A percentile compares a stretch with the other conserved stretches of the same genome.
Conservation (phyloP, 495 filamentous ascomycete genomes). For the Podospora appendiculata region DNA sequence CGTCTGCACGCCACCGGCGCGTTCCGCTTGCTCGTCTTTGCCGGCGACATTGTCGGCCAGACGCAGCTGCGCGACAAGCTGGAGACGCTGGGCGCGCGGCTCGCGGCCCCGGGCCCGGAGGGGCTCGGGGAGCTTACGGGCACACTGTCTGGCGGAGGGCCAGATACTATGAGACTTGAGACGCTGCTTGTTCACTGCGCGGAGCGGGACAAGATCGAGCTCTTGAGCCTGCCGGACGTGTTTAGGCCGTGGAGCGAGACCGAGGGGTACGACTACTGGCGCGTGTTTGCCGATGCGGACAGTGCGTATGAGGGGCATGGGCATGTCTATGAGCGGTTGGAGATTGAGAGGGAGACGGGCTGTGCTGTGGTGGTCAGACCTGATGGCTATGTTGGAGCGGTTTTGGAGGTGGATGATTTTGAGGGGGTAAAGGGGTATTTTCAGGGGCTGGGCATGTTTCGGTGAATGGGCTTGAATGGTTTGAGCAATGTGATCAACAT, state of each 20-base stretch:
- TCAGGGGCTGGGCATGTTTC: neutral
- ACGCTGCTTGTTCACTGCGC: conserved; percentile 53
- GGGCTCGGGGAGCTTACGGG: conserved; percentile 4
- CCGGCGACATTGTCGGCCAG: conserved; percentile 3
- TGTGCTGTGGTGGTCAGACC: conserved; percentile 45
- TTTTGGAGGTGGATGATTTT: conserved; percentile 39
- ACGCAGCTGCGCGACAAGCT: neutral
- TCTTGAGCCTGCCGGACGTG: conserved; percentile 46
- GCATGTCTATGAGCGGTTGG: conserved; percentile 53
- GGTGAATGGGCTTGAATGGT: too few relatives aligned
- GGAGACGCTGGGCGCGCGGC: conserved; percentile 1
- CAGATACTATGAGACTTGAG: conserved; percentile 21
- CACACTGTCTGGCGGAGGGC: neutral
- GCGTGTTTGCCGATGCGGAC: conserved; percentile 54
- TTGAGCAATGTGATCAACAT: too few relatives aligned
- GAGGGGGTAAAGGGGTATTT: conserved; percentile 12
- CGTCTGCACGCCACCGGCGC: conserved; percentile 6
- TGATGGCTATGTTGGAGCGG: conserved; percentile 56
- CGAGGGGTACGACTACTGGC: conserved; percentile 54
- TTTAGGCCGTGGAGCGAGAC: conserved; percentile 49
- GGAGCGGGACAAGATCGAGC: conserved; percentile 34
- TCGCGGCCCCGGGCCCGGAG: neutral
- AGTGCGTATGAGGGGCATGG: conserved; percentile 52
- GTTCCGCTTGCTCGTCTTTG: conserved; percentile 11
- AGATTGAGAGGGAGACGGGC: conserved; percentile 49